Percentiles rank a stretch among this genome's conserved stretches.
These are phyloP conservation scores for Fusarium euwallaceae DNA, from an alignment of 2,329 filamentous ascomycete species.

Conservation along the genomic window DNA sequence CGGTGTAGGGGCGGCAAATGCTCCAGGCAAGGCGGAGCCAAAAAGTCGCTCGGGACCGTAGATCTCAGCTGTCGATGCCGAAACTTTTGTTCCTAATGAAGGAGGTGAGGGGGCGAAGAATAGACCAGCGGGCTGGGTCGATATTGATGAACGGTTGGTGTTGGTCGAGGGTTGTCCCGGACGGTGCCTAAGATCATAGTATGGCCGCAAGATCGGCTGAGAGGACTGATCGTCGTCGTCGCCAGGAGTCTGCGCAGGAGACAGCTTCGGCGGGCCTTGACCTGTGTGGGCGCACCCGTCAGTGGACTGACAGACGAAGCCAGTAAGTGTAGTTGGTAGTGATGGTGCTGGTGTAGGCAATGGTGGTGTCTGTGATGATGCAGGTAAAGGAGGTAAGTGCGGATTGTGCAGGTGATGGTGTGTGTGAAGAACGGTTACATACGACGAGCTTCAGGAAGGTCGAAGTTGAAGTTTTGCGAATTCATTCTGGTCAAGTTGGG, in stretches of 20 bases:
- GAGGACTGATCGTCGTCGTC: slow-evolving; percentile 43
- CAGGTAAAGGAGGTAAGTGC: slow-evolving; percentile 22
- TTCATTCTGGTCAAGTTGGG: slow-evolving; percentile 53
- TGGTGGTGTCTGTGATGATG: slow-evolving; percentile 1
- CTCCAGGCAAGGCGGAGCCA: slow-evolving; percentile 47
- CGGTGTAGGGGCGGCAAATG: slow-evolving; percentile 24
- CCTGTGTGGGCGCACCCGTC: slow-evolving; percentile 37
- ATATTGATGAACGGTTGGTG: slow-evolving; percentile 45
- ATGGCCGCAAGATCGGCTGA: slow-evolving; percentile 43
- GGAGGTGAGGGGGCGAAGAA: slow-evolving; percentile 57
- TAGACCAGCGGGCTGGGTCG: slow-evolving; percentile 52
- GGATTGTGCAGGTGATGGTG: slow-evolving; percentile 3
- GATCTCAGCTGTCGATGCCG: slow-evolving; percentile 55
- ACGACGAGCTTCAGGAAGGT: slow-evolving; percentile 55
- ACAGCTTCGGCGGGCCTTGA: slow-evolving; percentile 43
- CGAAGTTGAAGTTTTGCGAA: slow-evolving; percentile 53
- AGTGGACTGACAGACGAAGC: slow-evolving; percentile 34
- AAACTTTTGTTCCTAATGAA: slow-evolving; percentile 43
- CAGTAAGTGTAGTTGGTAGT: slow-evolving; percentile 18
- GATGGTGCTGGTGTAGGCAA: slow-evolving; percentile 1
- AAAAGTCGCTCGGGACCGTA: slow-evolving; percentile 60
- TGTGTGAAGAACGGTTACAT: slow-evolving; percentile 44
- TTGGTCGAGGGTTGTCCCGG: slow-evolving; percentile 35
- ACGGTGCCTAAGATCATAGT: slow-evolving; percentile 44
- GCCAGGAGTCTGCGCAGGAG: slow-evolving; percentile 38